Evolutionary conservation across 306 rosid genomes (phyloP).

Genomic region (Aeschynomene evenia): DNA sequence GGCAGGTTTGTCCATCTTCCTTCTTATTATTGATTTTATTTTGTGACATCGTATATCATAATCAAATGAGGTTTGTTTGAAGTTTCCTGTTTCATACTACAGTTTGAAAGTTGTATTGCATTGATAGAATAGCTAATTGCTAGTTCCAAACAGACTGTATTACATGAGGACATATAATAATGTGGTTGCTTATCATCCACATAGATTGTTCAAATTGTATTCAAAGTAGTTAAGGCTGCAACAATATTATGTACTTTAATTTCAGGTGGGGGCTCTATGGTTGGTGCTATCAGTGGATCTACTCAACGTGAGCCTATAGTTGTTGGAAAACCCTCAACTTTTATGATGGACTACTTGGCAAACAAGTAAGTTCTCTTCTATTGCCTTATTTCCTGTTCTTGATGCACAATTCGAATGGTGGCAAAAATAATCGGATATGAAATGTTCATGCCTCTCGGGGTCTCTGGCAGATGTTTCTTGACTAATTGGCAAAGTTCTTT

Average conservation of each 20-base stretch:
- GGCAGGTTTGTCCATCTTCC: slow-evolving; percentile 70
- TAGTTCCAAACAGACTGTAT: background rate
- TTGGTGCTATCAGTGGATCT: slow-evolving; percentile 82
- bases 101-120: background rate
- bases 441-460: slow-evolving; percentile 11
- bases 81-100: background rate
- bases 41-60: slow-evolving; percentile 17
- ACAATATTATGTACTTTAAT: slow-evolving; percentile 25
- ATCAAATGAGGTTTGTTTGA: slow-evolving; percentile 2
- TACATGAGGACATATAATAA: background rate
- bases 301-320: slow-evolving; percentile 96
- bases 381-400: slow-evolving; percentile 14
- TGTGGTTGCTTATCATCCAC: slow-evolving; percentile 1
- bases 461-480: background rate
- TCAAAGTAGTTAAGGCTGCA: background rate
- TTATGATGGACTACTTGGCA: slow-evolving; percentile 97
- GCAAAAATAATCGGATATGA: background rate
- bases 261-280: slow-evolving; percentile 99
- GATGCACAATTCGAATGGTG: background rate
- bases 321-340: slow-evolving; percentile 97
- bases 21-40: background rate
- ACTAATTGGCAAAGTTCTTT: background rate
- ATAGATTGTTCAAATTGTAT: background rate
- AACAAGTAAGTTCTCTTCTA: slow-evolving; percentile 52
- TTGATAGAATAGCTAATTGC: background rate